A percentile compares a stretch with the other conserved stretches of the same genome.
These are phyloP conservation scores for Arthrinium puccinioides DNA, from an alignment of 2,329 filamentous ascomycete genomes.

Conservation along the genomic window DNA sequence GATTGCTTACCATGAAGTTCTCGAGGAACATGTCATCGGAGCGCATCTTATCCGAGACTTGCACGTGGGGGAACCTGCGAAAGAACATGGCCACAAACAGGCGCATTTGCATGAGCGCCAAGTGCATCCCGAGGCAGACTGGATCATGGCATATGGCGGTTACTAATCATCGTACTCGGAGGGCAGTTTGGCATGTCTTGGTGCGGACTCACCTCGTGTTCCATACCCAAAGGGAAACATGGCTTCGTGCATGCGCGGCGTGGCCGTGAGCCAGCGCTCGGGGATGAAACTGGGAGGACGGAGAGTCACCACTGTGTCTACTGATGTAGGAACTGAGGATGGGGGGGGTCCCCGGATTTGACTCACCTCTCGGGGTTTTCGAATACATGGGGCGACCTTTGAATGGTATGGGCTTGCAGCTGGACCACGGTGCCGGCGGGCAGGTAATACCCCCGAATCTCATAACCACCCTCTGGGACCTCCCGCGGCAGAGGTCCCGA, in stretches of 20 bases:
- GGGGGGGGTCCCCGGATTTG: too few relatives aligned
- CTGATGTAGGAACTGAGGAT: too few relatives aligned
- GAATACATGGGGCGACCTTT: not conserved
- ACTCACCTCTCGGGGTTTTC: not conserved
- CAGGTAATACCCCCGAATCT: not conserved
- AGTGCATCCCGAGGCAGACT: constrained; percentile 34
- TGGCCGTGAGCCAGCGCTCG: not conserved
- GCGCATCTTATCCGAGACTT: too few relatives aligned
- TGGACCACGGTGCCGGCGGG: not conserved
- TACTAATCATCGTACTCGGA: not conserved
- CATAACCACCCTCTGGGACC: not conserved
- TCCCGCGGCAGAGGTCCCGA: constrained; percentile 12
- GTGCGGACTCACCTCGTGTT: not conserved
- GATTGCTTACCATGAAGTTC: too few relatives aligned
- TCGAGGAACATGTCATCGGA: too few relatives aligned
- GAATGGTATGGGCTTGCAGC: not conserved
- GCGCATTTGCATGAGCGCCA: constrained; percentile 46
- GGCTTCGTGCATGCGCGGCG: not conserved
- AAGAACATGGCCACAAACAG: constrained; percentile 43
- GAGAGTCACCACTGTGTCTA: too few relatives aligned
- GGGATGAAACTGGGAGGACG: not conserved
- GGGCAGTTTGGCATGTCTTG: not conserved
- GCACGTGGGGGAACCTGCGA: constrained; percentile 20
- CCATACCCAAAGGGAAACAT: not conserved
- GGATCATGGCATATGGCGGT: not conserved